Base-by-base conservation (phyloP, 2,329 filamentous ascomycete genomes). In the Colletotrichum salicis region DNA sequence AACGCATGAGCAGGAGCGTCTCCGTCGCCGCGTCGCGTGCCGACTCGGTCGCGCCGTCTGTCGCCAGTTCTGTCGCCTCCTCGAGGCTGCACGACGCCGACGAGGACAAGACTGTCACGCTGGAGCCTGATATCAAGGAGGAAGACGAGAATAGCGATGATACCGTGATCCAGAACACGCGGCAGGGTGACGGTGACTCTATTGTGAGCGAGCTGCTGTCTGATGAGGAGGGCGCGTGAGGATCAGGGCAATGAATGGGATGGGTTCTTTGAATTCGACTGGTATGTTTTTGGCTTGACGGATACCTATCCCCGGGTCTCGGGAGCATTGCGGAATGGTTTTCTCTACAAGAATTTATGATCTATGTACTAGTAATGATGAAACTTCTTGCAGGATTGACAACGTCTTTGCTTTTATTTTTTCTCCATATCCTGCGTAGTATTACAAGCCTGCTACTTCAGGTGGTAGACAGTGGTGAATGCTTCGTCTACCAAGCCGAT, bases 81-180 rank as follows among this genome's bases (percentile, higher is more conserved):
- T 70, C 79, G 10, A 79, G 79, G 58, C 78, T 72, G 67, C 76
- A 75, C 19, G 67, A 75, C 19, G 67, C 74, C 19, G 73, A 76
- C 2, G 83, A 83, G 51, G 84, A 85, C 64, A 83, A 79, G 75
- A 83, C 82, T 1, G 76, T 83, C 1, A 74, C 81, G 3, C 80
- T 82, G 51, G 85, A 87, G 76, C 79, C 81, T 24, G 78, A 76
- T 24, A 88, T 88, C 69, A 85, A 87, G 73, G 84, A 87, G 74
- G 86, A 87, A 70, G 83, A 85, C 2, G 77, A 78, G 22, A 80
- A 77, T 54, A 75, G 74, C 37, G 74, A 71, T 59, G 76, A 77
- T 55, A 78, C 76, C 58, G 70, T 77, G 35, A 75, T 76, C 11
- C 76, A 74, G 57, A 54, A 55, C 29, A 60, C 70, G 19, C 15